Conservation (phyloP, 164 flowering plant genomes). For the Vitis rupestris region DNA sequence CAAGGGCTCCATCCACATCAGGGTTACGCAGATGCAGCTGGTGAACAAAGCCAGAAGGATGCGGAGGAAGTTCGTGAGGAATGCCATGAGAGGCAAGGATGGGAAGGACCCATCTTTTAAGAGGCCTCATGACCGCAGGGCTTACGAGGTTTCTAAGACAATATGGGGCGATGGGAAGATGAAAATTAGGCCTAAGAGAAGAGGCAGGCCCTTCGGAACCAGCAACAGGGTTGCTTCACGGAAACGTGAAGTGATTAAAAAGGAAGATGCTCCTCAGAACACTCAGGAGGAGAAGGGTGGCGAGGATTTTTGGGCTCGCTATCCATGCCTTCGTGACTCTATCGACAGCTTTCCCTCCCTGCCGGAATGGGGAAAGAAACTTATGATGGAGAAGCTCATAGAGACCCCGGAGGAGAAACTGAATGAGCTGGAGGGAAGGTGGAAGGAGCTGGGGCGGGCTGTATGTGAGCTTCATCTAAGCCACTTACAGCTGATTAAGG, state of each 20-base stretch:
- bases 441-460: slow-evolving; percentile 20
- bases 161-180: slow-evolving; percentile 34
- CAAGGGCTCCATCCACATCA: slow-evolving; percentile 23
- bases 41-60: slow-evolving; percentile 37
- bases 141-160: slow-evolving; percentile 36
- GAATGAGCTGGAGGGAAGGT: slow-evolving; percentile 32
- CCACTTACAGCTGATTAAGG: slow-evolving; percentile 16
- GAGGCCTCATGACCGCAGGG: slow-evolving; percentile 35
- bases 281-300: too few species aligned
- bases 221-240: neutral
- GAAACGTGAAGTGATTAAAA: neutral
- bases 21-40: slow-evolving; percentile 26
- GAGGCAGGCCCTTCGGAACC: neutral
- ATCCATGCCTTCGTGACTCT: slow-evolving; percentile 14
- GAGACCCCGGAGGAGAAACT: slow-evolving; percentile 18
- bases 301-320: slow-evolving; percentile 7
- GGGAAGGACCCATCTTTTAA: slow-evolving; percentile 29
- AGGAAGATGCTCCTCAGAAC: too few species aligned
- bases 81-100: slow-evolving; percentile 16
- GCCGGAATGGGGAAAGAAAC: neutral
- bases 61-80: slow-evolving; percentile 39
- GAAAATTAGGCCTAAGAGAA: neutral
- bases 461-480: slow-evolving; percentile 17
- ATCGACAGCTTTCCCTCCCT: neutral
- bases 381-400: slow-evolving; percentile 15